Base-by-base conservation (phyloP, 108 stramenopile species). In the Schizochytrium sp. region DNA sequence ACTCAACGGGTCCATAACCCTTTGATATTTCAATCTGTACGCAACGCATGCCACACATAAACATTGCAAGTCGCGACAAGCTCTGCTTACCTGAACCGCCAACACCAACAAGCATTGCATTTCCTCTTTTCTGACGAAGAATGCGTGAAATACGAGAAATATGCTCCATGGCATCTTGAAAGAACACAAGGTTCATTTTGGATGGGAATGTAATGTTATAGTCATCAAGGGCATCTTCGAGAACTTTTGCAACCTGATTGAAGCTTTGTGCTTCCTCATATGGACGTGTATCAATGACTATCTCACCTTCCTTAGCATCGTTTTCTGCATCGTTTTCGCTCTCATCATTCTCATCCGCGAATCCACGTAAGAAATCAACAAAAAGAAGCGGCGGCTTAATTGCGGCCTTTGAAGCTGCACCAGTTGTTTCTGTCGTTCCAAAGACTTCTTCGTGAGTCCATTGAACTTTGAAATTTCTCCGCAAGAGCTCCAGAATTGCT, bases 181-280 rank as follows among this genome's bases (percentile, higher is more conserved):
- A 94, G 91, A 94, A 89, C 49, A 94, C 94, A n/a, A 94, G 88
- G 49, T 92, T 91, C 93, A 94, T 92, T 38, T 89, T 93, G 91
- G 72, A 90, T 91, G 76, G 57, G 83, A 90, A 92, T 55, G 91
- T 92, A 7, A 76, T 57, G 87, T 94, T 93, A 87, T 93, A 93
- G 40, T 94, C 94, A 41, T 46, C 87, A 4, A 94, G 90, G 45
- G 92, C 92, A 40, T 92, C 94, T 58, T 94, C 94, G 28, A 94
- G 61, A 61, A 57, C 61, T n/a, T 69, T 92, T 15, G 92, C 53
- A 28, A 44, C 87, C 83, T 88, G 87, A 13, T 41, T 89, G 42
- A 83, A 55, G 58, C 90, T 88, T 53, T 59, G 57, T 56, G 93
- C 93, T 64, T 93, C 93, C 45, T 94, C 94, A 88, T 94, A 94